These are phyloP conservation scores for Russula abietina DNA, from an alignment of 768 basidiomycete genomes.

Conservation along the genomic window DNA sequence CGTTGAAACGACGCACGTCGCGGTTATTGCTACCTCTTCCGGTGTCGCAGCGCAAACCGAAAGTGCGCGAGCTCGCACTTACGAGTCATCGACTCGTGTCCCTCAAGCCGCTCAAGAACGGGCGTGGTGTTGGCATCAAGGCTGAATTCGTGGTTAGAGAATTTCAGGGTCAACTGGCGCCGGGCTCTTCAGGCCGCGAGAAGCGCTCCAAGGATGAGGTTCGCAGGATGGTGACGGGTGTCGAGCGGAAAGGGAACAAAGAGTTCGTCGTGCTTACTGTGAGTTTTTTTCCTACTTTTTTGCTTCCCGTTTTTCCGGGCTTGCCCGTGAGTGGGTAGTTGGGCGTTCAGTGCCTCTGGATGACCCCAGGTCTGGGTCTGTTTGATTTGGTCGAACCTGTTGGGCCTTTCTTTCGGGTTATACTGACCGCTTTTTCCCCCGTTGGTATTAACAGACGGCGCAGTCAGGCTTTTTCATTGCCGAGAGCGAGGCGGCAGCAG, in stretches of 20 bases:
- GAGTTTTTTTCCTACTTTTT: conserved; percentile 26
- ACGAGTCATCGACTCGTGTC: conserved; percentile 54
- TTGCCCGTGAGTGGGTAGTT: neutral
- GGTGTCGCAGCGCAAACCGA: conserved; percentile 44
- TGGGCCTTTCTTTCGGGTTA: neutral
- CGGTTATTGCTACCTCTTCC: conserved; percentile 44
- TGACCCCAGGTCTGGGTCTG: too few species aligned
- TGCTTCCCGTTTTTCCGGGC: neutral
- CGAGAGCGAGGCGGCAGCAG: conserved; percentile 14
- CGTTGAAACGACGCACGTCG: conserved; percentile 52
- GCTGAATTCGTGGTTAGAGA: conserved; percentile 43
- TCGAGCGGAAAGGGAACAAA: conserved; percentile 48
- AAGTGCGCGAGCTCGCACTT: conserved; percentile 49
- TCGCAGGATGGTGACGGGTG: conserved; percentile 39
- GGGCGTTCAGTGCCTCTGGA: neutral
- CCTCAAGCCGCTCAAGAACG: conserved; percentile 42
- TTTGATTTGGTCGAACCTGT: neutral
- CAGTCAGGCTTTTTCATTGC: conserved; percentile 24
- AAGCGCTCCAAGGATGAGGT: conserved; percentile 36
- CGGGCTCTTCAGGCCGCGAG: conserved; percentile 38
- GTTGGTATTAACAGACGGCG: conserved; percentile 10
- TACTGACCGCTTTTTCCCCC: neutral
- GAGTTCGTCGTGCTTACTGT: conserved; percentile 61
- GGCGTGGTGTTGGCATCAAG: conserved; percentile 41
- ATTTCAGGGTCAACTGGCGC: conserved; percentile 12